phyloP scores from a whole-genome alignment of 2,329 filamentous ascomycete genomes.

The Cladobotryum mycophilum region DNA sequence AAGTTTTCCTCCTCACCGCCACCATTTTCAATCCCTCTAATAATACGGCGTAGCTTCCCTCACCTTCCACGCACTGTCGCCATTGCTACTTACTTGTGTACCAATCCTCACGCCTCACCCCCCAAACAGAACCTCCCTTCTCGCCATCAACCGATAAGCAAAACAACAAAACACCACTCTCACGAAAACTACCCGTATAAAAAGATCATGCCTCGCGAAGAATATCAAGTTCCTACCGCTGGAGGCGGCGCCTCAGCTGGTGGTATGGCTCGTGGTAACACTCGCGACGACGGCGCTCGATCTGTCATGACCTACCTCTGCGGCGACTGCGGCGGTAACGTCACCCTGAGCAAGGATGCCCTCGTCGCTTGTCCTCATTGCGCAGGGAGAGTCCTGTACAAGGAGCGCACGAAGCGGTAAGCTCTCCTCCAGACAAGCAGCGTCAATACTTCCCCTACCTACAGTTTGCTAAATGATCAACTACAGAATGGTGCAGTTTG shows the following conservation, averaged over 20 bases:
- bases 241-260: conserved; percentile 33
- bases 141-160: neutral
- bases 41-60: neutral
- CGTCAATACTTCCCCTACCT: neutral
- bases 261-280: conserved; percentile 32
- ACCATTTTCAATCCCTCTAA: conserved; percentile 12
- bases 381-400: conserved; percentile 92
- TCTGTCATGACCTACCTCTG: conserved; percentile 35
- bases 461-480: neutral
- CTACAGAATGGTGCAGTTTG: conserved; percentile 92
- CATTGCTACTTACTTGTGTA: too few species aligned
- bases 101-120: neutral
- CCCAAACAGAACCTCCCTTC: neutral
- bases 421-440: conserved; percentile 25
- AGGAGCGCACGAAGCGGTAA: conserved; percentile 95
- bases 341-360: conserved; percentile 39
- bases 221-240: conserved; percentile 65
- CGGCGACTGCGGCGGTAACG: conserved; percentile 38
- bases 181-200: conserved; percentile 2
- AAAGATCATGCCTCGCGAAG: conserved; percentile 59
- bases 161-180: neutral
- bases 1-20: conserved; percentile 14
- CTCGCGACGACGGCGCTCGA: conserved; percentile 33
- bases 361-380: conserved; percentile 53
- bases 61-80: too few species aligned